Evolutionary conservation across 768 basidiomycete species (phyloP).

Genomic region (Tricholoma furcatifolium): DNA sequence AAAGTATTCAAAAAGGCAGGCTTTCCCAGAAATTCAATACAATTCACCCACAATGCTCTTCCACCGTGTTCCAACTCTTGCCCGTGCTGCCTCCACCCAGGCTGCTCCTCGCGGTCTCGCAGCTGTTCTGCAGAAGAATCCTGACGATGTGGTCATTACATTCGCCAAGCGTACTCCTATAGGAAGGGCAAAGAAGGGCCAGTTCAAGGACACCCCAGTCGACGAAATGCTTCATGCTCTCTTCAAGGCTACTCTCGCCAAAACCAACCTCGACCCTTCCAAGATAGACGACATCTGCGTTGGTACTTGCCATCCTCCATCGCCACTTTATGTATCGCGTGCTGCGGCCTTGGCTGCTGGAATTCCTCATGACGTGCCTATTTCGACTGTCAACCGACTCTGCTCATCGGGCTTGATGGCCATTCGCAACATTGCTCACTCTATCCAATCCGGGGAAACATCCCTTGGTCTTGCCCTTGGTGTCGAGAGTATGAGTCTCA

Average conservation of each 20-base stretch:
- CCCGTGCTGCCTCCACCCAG: slow-evolving; percentile 39
- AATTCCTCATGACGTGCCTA: slow-evolving; percentile 82
- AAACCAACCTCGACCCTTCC: slow-evolving; percentile 64
- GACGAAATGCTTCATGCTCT: slow-evolving; percentile 85
- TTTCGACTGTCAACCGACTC: slow-evolving; percentile 88
- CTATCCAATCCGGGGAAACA: slow-evolving; percentile 80
- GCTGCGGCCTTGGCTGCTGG: slow-evolving; percentile 88
- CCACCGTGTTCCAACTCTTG: slow-evolving; percentile 14
- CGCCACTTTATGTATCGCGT: slow-evolving; percentile 78
- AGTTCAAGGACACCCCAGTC: slow-evolving; percentile 83
- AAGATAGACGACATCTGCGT: slow-evolving; percentile 85
- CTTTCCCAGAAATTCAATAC: background rate
- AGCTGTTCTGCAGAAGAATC: slow-evolving; percentile 62
- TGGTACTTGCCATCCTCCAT: slow-evolving; percentile 85
- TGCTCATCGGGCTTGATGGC: slow-evolving; percentile 95
- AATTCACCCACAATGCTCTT: background rate
- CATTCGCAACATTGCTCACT: slow-evolving; percentile 86
- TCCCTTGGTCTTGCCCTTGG: slow-evolving; percentile 85
- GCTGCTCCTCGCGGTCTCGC: slow-evolving; percentile 44
- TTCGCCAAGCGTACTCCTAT: slow-evolving; percentile 90
- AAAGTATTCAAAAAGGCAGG: slow-evolving; percentile 4
- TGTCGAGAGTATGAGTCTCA: slow-evolving; percentile 80
- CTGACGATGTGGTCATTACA: slow-evolving; percentile 87
- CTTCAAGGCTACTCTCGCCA: slow-evolving; percentile 72
- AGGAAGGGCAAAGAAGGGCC: slow-evolving; percentile 87